These are phyloP conservation scores for Geopyxis carbonaria DNA, from an alignment of 495 filamentous ascomycete species.

Conservation along the genomic window DNA sequence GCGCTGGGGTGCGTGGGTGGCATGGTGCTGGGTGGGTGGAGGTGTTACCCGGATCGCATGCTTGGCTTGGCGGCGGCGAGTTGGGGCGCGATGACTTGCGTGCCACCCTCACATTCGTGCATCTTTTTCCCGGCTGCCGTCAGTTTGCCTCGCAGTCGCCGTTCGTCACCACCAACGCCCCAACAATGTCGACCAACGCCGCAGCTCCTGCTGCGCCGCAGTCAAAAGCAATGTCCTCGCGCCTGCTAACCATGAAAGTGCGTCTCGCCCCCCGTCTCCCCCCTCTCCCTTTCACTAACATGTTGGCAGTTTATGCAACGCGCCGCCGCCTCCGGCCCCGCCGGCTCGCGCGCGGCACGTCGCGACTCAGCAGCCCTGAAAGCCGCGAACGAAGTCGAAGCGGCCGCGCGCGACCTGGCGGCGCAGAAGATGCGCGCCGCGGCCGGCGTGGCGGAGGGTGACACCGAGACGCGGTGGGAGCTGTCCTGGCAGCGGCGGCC, in stretches of 20 bases:
- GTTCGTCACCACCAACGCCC: background rate
- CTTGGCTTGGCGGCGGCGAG: background rate
- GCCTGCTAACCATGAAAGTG: slow-evolving; percentile 84
- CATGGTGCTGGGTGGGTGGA: slow-evolving; percentile 3
- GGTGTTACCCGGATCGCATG: slow-evolving; percentile 1
- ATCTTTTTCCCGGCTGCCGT: background rate
- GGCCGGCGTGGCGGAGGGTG: slow-evolving; percentile 36
- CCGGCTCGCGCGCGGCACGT: slow-evolving; percentile 29
- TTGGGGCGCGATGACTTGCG: background rate
- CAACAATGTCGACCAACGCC: slow-evolving; percentile 29
- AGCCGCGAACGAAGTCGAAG: slow-evolving; percentile 56
- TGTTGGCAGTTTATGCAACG: slow-evolving; percentile 76
- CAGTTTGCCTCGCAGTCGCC: background rate
- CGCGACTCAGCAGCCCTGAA: slow-evolving; percentile 36
- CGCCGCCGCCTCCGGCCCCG: slow-evolving; percentile 43
- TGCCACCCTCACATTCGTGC: background rate
- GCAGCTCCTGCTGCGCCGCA: slow-evolving; percentile 25
- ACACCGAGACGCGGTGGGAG: slow-evolving; percentile 81
- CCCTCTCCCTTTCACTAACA: slow-evolving; percentile 4
- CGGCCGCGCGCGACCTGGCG: slow-evolving; percentile 54
- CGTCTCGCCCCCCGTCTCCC: slow-evolving; percentile 6
- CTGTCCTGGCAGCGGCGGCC: slow-evolving; percentile 33
- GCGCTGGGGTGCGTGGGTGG: slow-evolving; percentile 10
- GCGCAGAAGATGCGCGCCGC: slow-evolving; percentile 36
- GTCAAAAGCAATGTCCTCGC: slow-evolving; percentile 69